These are phyloP conservation scores for Adansonia rubrostipa DNA, from an alignment of 441 rosid species.

Conservation along the genomic window DNA sequence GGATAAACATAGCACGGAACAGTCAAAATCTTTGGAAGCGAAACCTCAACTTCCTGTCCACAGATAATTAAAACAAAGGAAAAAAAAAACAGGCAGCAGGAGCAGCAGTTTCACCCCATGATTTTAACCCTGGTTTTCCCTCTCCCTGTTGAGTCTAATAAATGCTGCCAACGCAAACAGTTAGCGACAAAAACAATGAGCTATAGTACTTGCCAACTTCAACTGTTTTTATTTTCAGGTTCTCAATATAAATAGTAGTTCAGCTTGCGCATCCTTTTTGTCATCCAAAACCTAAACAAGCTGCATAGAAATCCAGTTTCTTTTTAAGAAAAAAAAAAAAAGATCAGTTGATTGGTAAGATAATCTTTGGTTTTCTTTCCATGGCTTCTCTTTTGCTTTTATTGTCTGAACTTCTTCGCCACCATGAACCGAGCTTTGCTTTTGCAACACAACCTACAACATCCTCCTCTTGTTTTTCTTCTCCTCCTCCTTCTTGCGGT, in stretches of 20 bases:
- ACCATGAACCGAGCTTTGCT: constrained; percentile 21
- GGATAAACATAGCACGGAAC: no score
- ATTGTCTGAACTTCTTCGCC: constrained; percentile 30
- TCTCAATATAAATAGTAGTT: neutral
- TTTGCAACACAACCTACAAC: neutral
- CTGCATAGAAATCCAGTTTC: neutral
- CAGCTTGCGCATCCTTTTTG: neutral
- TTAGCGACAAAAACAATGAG: neutral
- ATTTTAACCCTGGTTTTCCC: neutral
- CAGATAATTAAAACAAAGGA: no score
- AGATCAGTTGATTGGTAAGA: neutral
- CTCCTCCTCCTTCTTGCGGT: constrained; percentile 19
- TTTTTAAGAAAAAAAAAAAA: neutral
- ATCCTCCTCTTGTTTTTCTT: neutral
- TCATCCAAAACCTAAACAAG: neutral
- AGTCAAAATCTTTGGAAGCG: no score
- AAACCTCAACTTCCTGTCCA: no score
- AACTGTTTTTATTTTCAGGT: neutral
- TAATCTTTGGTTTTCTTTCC: neutral
- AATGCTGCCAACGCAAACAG: neutral
- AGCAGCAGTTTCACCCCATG: neutral
- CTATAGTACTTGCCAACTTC: neutral
- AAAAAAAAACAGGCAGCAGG: neutral
- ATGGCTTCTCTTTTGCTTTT: constrained; percentile 34
- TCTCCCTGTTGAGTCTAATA: neutral